Evolutionary conservation across 2,329 filamentous ascomycete genomes (phyloP).

Genomic region (Microsporum canis): DNA sequence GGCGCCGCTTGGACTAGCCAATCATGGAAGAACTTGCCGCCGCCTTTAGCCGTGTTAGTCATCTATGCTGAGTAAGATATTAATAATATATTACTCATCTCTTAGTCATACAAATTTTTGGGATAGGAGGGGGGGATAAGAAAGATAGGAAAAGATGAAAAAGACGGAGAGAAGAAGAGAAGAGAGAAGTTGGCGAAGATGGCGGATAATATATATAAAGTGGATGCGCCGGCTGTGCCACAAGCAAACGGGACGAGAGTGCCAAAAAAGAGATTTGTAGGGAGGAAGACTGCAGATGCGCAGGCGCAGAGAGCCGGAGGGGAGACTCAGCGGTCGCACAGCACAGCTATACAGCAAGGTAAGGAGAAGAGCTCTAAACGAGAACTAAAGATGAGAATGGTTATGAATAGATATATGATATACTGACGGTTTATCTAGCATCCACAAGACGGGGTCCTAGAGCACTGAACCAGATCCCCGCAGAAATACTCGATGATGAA

Average conservation of each 20-base stretch:
- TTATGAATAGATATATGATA: neutral
- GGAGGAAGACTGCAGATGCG: conserved; percentile 56
- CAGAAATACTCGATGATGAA: conserved; percentile 71
- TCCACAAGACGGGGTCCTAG: conserved; percentile 61
- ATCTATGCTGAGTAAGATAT: neutral
- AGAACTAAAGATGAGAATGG: neutral
- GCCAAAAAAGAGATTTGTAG: conserved; percentile 87
- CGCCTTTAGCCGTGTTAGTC: neutral
- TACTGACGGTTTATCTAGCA: conserved; percentile 26
- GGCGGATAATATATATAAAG: neutral
- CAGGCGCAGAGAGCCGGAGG: conserved; percentile 44
- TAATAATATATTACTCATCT: neutral
- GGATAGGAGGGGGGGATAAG: neutral
- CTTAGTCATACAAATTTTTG: neutral
- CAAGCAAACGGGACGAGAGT: conserved; percentile 40
- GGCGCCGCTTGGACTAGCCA: neutral
- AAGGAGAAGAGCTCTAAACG: conserved; percentile 13
- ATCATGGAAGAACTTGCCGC: neutral
- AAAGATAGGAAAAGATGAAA: neutral
- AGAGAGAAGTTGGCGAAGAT: neutral
- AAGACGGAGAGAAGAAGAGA: neutral
- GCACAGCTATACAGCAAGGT: conserved; percentile 39
- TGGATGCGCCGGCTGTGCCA: neutral
- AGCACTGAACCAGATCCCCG: conserved; percentile 81
- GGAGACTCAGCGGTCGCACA: conserved; percentile 32